Percentiles rank a stretch among this genome's conserved stretches.
Conservation (phyloP, 1,284 basidiomycete genomes). For the Ceratorhiza oryzae-sativae region DNA sequence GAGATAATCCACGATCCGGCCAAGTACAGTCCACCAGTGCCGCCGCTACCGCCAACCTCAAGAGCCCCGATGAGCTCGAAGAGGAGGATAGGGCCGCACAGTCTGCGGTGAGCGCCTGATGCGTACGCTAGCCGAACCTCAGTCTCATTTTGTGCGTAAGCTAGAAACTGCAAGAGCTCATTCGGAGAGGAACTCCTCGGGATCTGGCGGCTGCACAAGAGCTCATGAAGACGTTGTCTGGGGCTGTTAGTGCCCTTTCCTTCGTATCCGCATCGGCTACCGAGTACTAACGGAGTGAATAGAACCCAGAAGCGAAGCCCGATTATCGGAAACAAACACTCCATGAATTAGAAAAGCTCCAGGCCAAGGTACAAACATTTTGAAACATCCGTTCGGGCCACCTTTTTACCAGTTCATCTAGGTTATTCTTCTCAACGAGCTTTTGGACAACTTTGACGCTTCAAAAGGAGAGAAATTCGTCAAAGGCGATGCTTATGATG, state of each 20-base stretch:
- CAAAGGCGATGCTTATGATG: constrained; percentile 94
- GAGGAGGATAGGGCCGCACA: constrained; percentile 95
- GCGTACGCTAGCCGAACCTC: neutral
- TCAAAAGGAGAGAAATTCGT: constrained; percentile 74
- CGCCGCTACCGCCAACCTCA: constrained; percentile 68
- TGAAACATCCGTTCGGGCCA: neutral
- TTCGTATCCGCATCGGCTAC: neutral
- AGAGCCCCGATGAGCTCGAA: constrained; percentile 95
- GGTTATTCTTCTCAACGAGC: constrained; percentile 92
- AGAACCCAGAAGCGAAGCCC: constrained; percentile 90
- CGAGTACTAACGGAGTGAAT: neutral
- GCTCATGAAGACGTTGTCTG: constrained; percentile 95
- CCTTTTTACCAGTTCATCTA: neutral
- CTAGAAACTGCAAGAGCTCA: constrained; percentile 94
- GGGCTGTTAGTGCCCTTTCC: constrained; percentile 62
- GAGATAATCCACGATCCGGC: constrained; percentile 60
- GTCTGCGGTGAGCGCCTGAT: constrained; percentile 64
- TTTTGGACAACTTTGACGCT: constrained; percentile 91
- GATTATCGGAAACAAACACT: constrained; percentile 92
- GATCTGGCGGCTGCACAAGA: constrained; percentile 97
- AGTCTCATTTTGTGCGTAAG: neutral
- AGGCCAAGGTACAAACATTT: constrained; percentile 65
- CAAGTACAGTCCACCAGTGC: constrained; percentile 51
- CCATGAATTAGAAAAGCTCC: constrained; percentile 92
- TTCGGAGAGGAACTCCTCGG: constrained; percentile 92